Evolutionary conservation across 2,329 filamentous ascomycete genomes (phyloP).

Genomic region (Microthyrium microscopicum): DNA sequence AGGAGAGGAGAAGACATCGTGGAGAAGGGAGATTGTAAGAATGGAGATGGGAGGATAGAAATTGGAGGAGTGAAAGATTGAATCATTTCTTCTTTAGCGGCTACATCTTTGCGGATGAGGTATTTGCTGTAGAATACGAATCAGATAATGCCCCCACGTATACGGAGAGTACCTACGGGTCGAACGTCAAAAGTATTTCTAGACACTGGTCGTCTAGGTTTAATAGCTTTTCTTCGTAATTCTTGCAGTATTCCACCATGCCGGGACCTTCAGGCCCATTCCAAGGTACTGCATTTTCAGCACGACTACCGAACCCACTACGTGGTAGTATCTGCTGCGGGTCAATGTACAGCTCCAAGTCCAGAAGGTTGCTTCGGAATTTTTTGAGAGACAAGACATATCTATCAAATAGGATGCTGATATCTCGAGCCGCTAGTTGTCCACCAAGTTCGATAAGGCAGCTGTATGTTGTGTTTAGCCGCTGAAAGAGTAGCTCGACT

Average conservation of each 20-base stretch:
- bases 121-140: too few relatives aligned
- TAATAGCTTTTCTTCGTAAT: not conserved
- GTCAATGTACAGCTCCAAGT: slow-evolving; percentile 7
- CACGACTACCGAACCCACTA: slow-evolving; percentile 1
- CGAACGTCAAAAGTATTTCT: too few relatives aligned
- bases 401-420: not conserved
- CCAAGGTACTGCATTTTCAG: slow-evolving; percentile 4
- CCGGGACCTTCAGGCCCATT: not conserved
- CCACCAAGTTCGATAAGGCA: not conserved
- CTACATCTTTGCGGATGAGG: too few relatives aligned
- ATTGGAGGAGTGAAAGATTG: too few relatives aligned
- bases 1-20: too few relatives aligned
- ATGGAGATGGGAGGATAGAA: too few relatives aligned
- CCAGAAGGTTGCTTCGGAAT: slow-evolving; percentile 1
- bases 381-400: slow-evolving; percentile 1
- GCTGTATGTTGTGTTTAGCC: not conserved
- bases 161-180: too few relatives aligned
- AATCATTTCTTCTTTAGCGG: too few relatives aligned
- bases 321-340: slow-evolving; percentile 5
- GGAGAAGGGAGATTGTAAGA: too few relatives aligned
- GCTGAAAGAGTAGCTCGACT: slow-evolving; percentile 3
- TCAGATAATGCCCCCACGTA: too few relatives aligned
- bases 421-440: not conserved
- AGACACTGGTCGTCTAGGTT: not conserved
- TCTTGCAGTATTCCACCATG: not conserved